Base-by-base conservation (phyloP, 441 rosid species). In the Iberis amara region DNA sequence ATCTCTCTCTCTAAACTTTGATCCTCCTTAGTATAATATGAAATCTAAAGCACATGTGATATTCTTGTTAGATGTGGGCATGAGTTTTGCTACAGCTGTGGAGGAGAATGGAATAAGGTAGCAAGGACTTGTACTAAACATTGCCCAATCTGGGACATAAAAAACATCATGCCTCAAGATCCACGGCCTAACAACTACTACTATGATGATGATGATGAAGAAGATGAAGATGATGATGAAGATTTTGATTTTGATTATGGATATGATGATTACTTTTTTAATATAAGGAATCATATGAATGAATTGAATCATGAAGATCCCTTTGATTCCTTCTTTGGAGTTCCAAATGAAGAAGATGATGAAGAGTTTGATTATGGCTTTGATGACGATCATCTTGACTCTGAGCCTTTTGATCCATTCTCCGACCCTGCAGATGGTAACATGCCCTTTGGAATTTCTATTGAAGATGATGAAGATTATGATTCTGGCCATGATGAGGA, bases 1-100 rank as follows among this genome's bases (percentile, higher is more conserved):
- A 73, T 26, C 46, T 37, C 4, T 43, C 21, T 18, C 21, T 39
- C 11, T 33, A 47, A 37, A n/a, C 37, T 27, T 15, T 36, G 30
- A 15, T 51, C 33, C 27, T 46, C 41, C 7, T 59, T 5, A 18
- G 6, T 52, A 41, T 4, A 6, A 4, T 3, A 12, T 42, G 26
- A 8, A 39, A 47, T 39, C 48, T 5, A 14, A 7, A 54, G 3
- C 39, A 39, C 3, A 11, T 44, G 12, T 7, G 23, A 11, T 51
- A 38, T 48, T 55, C 31, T 24, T 31, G 8, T 38, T 59, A 78
- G 87, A 63, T 81, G 87, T 55, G 82, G 84, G 15, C 36, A 69
- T 7, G 77, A 76, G 71, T 81, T 78, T 62, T 80, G 81, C 70
- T 75, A 87, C 64, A 80, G 55, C 8, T 90, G 95, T 31, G 98